Percentiles rank a stretch among this genome's conserved stretches.
Evolutionary conservation across 345 rosid species (phyloP).

Genomic region (Hibiscus tridactylites): DNA sequence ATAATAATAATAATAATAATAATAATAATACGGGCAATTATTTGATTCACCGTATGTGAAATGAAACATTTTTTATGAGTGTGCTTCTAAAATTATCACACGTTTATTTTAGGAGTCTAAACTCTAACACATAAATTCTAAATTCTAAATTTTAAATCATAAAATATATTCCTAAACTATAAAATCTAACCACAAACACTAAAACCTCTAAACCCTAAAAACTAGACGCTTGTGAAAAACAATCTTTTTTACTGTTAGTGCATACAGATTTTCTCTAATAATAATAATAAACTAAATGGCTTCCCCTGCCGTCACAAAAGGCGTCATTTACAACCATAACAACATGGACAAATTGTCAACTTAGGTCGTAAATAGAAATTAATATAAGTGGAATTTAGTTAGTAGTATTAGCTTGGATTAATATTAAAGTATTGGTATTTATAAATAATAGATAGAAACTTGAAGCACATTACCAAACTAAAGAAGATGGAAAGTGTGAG

Average conservation of each 20-base stretch:
- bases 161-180: too few relatives aligned
- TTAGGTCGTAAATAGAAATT: background rate
- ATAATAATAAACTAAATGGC: background rate
- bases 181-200: too few relatives aligned
- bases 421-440: background rate
- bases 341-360: background rate
- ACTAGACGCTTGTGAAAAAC: too few relatives aligned
- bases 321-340: constrained; percentile 19
- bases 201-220: too few relatives aligned
- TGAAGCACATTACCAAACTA: constrained; percentile 8
- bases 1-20: background rate
- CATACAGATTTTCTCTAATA: background rate
- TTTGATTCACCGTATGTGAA: too few relatives aligned
- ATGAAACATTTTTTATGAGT: too few relatives aligned
- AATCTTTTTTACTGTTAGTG: too few relatives aligned
- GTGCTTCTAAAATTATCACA: too few relatives aligned
- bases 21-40: too few relatives aligned
- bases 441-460: background rate
- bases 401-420: background rate
- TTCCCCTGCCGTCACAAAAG: constrained; percentile 13
- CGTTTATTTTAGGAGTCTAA: too few relatives aligned
- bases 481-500: constrained; percentile 32
- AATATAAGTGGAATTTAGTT: background rate
- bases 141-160: too few relatives aligned
- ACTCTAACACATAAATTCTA: too few relatives aligned